Evolutionary conservation across 768 basidiomycete species (phyloP).

Genomic region (Boletus subcaerulescens): DNA sequence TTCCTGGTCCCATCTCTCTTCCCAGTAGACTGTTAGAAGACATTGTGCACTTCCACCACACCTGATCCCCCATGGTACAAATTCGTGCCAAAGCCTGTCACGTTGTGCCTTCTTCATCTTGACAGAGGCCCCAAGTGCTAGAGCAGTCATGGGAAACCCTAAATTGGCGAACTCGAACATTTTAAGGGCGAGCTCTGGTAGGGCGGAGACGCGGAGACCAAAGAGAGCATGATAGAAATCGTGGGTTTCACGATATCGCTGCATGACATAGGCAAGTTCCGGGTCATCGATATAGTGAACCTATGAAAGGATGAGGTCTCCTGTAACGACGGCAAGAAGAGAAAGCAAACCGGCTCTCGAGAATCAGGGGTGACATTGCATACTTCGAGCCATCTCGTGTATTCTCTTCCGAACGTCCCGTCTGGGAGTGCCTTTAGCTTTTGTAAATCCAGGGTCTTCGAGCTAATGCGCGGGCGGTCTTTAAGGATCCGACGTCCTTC

Average conservation of each 20-base stretch:
- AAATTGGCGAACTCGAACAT: constrained; percentile 93
- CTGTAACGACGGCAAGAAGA: background rate
- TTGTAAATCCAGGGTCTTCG: constrained; percentile 69
- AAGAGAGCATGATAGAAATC: constrained; percentile 95
- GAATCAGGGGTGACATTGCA: constrained; percentile 94
- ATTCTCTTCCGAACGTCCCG: constrained; percentile 82
- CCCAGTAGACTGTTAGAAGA: constrained; percentile 93
- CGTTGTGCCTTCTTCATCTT: constrained; percentile 42
- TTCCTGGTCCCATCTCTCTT: constrained; percentile 86
- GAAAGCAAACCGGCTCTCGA: constrained; percentile 68
- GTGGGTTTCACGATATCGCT: constrained; percentile 96
- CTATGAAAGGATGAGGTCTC: constrained; percentile 39
- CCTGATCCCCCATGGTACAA: constrained; percentile 88
- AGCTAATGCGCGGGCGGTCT: constrained; percentile 80
- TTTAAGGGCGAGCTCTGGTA: constrained; percentile 92
- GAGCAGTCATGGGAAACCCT: constrained; percentile 80
- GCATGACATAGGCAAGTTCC: constrained; percentile 96
- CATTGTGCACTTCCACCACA: constrained; percentile 74
- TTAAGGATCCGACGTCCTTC: constrained; percentile 86
- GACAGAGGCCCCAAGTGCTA: constrained; percentile 60
- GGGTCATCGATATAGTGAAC: constrained; percentile 94
- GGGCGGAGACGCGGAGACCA: constrained; percentile 84
- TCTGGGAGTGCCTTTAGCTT: constrained; percentile 63
- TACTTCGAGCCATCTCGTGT: constrained; percentile 84
- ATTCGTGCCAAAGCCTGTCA: constrained; percentile 66